Conservation (phyloP, 2,329 filamentous ascomycete genomes). For the Phaeosphaeria sp. region DNA sequence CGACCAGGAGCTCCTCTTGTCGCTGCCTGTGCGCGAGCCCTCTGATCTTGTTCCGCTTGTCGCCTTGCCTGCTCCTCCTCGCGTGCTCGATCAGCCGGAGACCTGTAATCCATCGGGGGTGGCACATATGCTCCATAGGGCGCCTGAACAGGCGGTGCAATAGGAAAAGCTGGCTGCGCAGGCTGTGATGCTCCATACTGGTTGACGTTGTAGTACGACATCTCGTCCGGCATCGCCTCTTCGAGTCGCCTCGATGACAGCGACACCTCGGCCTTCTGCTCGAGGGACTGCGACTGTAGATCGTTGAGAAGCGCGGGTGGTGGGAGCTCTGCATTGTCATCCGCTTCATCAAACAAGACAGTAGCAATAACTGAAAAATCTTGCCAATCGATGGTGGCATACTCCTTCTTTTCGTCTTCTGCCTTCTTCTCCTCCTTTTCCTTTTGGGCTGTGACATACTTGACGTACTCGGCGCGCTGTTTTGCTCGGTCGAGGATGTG, state of each 20-base stretch:
- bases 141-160: constrained; percentile 39
- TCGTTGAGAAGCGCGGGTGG: constrained; percentile 90
- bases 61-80: constrained; percentile 50
- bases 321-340: constrained; percentile 85
- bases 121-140: constrained; percentile 35
- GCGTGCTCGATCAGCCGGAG: constrained; percentile 42
- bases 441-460: constrained; percentile 83
- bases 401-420: constrained; percentile 77
- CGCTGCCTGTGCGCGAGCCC: constrained; percentile 80
- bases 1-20: constrained; percentile 73
- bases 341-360: constrained; percentile 86
- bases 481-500: constrained; percentile 80
- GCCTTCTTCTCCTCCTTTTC: constrained; percentile 87
- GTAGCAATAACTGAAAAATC: constrained; percentile 97
- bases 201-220: constrained; percentile 50
- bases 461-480: constrained; percentile 85
- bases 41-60: constrained; percentile 62
- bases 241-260: constrained; percentile 87
- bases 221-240: constrained; percentile 87
- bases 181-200: constrained; percentile 38
- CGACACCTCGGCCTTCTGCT: constrained; percentile 92
- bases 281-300: constrained; percentile 89
- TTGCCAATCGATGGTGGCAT: constrained; percentile 95
- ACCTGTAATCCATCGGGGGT: constrained; percentile 37
- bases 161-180: constrained; percentile 31